phyloP scores from a whole-genome alignment of 805 yeast genomes.

The Starmerella ratchasimensis region DNA sequence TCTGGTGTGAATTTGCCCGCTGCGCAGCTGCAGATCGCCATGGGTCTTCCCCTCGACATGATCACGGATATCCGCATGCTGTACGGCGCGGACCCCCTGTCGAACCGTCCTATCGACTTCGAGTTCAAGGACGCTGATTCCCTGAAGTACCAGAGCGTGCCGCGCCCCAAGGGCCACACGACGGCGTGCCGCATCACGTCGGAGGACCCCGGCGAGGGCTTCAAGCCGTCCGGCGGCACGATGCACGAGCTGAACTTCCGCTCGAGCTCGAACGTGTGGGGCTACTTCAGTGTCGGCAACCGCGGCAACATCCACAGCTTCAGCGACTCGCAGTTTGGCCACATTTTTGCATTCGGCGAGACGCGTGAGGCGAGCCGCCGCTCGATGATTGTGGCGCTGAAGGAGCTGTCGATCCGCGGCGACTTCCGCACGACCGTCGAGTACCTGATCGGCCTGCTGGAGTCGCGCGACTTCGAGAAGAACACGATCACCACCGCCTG shows the following conservation, averaged over 20 bases:
- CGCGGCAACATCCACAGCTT: slow-evolving; percentile 96
- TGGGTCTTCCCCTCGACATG: slow-evolving; percentile 97
- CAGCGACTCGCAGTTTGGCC: slow-evolving; percentile 98
- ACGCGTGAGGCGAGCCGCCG: slow-evolving; percentile 95
- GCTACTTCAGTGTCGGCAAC: slow-evolving; percentile 93
- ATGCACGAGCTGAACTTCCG: slow-evolving; percentile 92
- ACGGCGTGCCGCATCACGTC: slow-evolving; percentile 98
- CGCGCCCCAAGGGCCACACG: slow-evolving; percentile 95
- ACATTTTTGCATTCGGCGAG: slow-evolving; percentile 97
- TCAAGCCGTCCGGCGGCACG: slow-evolving; percentile 96
- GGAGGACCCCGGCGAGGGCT: slow-evolving; percentile 98
- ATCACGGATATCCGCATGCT: slow-evolving; percentile 81
- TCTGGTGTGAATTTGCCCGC: slow-evolving; percentile 97
- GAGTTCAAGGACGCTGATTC: slow-evolving; percentile 65
- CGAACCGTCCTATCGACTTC: slow-evolving; percentile 79
- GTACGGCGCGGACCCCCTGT: slow-evolving; percentile 93
- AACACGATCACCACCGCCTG: slow-evolving; percentile 97
- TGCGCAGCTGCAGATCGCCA: slow-evolving; percentile 95
- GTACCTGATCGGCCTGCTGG: slow-evolving; percentile 83
- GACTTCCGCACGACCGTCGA: slow-evolving; percentile 98
- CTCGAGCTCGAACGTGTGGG: slow-evolving; percentile 98
- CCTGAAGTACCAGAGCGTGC: slow-evolving; percentile 70
- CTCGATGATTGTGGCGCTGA: slow-evolving; percentile 97
- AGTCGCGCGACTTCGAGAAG: slow-evolving; percentile 91
- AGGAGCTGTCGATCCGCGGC: slow-evolving; percentile 93